A percentile compares a stretch with the other conserved stretches of the same genome.
Evolutionary conservation across 108 stramenopile genomes (phyloP).

Genomic region (Bacterosira constricta): DNA sequence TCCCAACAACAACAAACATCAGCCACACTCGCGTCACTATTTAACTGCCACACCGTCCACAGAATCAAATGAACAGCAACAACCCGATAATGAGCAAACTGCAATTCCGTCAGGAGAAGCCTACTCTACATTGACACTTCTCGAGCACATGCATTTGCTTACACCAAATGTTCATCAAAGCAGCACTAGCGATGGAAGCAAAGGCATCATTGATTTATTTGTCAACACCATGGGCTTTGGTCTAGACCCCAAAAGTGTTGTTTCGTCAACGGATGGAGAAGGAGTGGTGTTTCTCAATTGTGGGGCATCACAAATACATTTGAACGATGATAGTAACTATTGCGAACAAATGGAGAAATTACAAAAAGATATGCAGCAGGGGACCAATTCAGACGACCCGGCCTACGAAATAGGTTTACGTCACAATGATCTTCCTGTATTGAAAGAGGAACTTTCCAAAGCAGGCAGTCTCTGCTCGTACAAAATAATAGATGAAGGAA

Average conservation of each 20-base stretch:
- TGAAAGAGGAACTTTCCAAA: slow-evolving; percentile 13
- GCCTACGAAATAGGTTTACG: slow-evolving; percentile 45
- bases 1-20: neutral
- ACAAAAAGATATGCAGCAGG: slow-evolving; percentile 4
- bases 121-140: slow-evolving; percentile 14
- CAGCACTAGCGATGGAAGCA: neutral
- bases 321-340: slow-evolving; percentile 43
- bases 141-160: slow-evolving; percentile 18
- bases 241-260: slow-evolving; percentile 54
- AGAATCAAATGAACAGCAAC: too few relatives aligned
- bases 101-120: slow-evolving; percentile 5
- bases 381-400: slow-evolving; percentile 4
- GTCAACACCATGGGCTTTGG: slow-evolving; percentile 50
- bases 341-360: neutral
- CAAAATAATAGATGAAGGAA: slow-evolving; percentile 3
- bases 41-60: neutral
- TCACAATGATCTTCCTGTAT: slow-evolving; percentile 30
- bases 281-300: slow-evolving; percentile 53
- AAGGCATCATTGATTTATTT: slow-evolving; percentile 49
- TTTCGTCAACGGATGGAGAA: neutral
- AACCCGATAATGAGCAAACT: too few relatives aligned
- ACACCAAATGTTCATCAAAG: neutral
- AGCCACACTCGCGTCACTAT: neutral
- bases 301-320: slow-evolving; percentile 64
- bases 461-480: neutral